Evolutionary conservation across 441 rosid species (phyloP), one percentile per base, ranked within the genome.

Genomic region (Hura crepitans): DNA sequence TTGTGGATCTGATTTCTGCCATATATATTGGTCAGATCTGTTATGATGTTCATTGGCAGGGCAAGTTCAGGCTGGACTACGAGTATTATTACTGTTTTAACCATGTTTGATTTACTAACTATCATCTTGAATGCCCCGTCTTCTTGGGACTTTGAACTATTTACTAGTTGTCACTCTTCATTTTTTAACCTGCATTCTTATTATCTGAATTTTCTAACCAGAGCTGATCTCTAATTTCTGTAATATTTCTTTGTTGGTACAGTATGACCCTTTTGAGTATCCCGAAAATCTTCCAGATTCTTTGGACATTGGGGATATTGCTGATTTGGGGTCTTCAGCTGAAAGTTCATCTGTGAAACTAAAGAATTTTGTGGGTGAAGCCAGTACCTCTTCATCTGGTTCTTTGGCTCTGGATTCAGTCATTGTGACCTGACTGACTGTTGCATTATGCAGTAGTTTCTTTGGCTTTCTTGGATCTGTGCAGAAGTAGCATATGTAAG

Each of bases 231-330:
- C 10, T 1, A 11, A 13, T 22, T 46, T 45, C 27, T 30, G 30
- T 11, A n/a, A 46, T 45, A 46, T 57, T 13, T 58, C 55, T 63
- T 35, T n/a, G 10, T 13, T 7, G 25, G 62, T 78, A 63, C 88
- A 91, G 97, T 82, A 78, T 76, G 81, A 83, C 77, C 60, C 75
- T 27, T 57, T 57, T 28, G 93, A 85, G 72, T 81, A 83, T 53
- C 54, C 86, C 20, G 91, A 83, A 80, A 80, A 71, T 68, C 92
- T 91, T 61, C 96, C 93, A 14, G 98, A 89, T 68, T 80, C 86
- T 6, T 75, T 91, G 79, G 98, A 91, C 80, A 85, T 89, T 43
- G 95, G 89, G 20, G 97, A 89, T 73, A 78, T 86, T 10, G 65
- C 83, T 27, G 88, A 85, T 50, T 62, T 80, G 0, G 81, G 80